Conservation (phyloP, 495 filamentous ascomycete genomes). For the Aspergillus sclerotioniger region DNA sequence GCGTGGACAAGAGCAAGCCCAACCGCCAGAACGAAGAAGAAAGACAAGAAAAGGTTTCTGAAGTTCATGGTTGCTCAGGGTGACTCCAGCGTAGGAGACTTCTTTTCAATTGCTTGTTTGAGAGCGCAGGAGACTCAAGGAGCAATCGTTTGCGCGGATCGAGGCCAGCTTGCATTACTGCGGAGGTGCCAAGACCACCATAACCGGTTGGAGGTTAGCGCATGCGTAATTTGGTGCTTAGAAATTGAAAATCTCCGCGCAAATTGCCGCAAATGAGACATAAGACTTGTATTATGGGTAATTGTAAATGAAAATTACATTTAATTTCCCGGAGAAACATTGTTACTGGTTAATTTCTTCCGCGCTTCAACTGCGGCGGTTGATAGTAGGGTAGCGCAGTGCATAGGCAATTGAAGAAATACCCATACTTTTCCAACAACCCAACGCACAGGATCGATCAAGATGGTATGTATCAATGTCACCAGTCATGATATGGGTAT, state of each 20-base stretch:
- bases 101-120: conserved; percentile 11
- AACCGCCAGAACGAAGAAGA: conserved; percentile 71
- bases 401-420: conserved; percentile 5
- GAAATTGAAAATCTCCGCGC: neutral
- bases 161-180: conserved; percentile 46
- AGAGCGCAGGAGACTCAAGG: conserved; percentile 13
- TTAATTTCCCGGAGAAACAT: conserved; percentile 32
- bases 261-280: neutral
- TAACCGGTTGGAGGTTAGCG: conserved; percentile 6
- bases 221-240: conserved; percentile 7
- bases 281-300: neutral
- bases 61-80: conserved; percentile 48
- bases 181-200: conserved; percentile 26
- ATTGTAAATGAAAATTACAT: conserved; percentile 9
- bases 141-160: conserved; percentile 11
- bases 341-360: conserved; percentile 35
- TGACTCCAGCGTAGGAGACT: conserved; percentile 8
- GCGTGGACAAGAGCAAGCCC: conserved; percentile 62
- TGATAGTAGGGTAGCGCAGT: conserved; percentile 4
- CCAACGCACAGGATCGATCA: conserved; percentile 11
- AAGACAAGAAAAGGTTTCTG: conserved; percentile 55
- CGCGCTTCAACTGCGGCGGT: conserved; percentile 11
- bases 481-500: neutral
- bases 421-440: neutral
- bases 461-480: conserved; percentile 29